Percentiles rank a stretch among this genome's conserved stretches.
These are phyloP conservation scores for Pichia californica DNA, from an alignment of 805 yeast genomes.

Conservation along the genomic window DNA sequence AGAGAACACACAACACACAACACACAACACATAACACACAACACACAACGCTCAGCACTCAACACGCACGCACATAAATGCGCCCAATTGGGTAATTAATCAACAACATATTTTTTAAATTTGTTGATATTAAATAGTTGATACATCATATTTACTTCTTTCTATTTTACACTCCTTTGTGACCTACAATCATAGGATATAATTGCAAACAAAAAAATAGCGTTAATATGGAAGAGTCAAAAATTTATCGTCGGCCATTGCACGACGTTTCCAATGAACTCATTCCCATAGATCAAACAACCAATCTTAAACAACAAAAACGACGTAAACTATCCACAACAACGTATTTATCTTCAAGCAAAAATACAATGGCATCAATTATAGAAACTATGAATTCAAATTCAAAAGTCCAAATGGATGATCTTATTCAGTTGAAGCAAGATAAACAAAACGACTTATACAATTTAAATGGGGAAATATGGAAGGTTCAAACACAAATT, in stretches of 20 bases:
- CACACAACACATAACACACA: too few species aligned
- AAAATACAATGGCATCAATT: slow-evolving; percentile 1
- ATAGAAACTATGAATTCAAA: background rate
- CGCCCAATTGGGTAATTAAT: too few species aligned
- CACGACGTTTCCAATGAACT: background rate
- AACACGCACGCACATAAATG: too few species aligned
- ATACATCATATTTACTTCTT: background rate
- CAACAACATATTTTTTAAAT: too few species aligned
- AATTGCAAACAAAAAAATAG: too few species aligned
- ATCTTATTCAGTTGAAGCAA: slow-evolving; percentile 2
- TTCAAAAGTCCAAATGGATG: slow-evolving; percentile 3
- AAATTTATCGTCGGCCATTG: background rate
- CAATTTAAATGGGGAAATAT: slow-evolving; percentile 21
- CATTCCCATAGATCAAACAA: too few species aligned
- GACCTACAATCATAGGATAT: too few species aligned
- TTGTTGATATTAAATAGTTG: background rate
- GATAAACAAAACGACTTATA: slow-evolving; percentile 18
- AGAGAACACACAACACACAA: too few species aligned
- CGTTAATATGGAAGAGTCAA: too few species aligned
- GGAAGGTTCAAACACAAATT: slow-evolving; percentile 22
- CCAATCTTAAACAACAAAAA: background rate
- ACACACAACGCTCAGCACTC: too few species aligned
- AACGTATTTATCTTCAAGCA: too few species aligned
- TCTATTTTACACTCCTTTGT: too few species aligned
- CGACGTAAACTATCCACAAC: background rate